phyloP scores from a whole-genome alignment of 345 rosid species.

The Lepidium africanum region DNA sequence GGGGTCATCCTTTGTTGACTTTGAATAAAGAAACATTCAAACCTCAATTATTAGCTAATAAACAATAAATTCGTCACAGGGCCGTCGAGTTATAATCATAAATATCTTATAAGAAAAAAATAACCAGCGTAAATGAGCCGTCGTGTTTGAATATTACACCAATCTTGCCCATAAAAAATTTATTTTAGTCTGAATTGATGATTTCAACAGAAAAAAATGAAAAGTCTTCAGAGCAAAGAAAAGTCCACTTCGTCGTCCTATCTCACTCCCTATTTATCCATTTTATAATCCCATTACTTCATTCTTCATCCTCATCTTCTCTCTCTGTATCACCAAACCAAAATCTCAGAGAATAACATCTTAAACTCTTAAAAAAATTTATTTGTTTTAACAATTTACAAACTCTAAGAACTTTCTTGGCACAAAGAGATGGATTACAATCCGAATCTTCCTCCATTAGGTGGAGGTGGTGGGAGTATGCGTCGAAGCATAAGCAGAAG shows the following conservation, averaged over 20 bases:
- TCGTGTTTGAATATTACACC: neutral
- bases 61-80: neutral
- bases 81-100: neutral
- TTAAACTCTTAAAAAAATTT: too few relatives aligned
- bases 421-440: conserved; percentile 15
- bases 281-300: neutral
- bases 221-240: neutral
- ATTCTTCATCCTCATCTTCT: neutral
- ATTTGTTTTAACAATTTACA: too few relatives aligned
- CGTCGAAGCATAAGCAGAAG: conserved; percentile 45
- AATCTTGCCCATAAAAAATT: neutral
- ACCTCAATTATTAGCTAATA: neutral
- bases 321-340: neutral
- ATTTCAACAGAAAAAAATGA: too few relatives aligned
- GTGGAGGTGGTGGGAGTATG: conserved; percentile 22
- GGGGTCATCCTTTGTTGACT: conserved; percentile 10
- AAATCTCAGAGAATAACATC: too few relatives aligned
- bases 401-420: neutral
- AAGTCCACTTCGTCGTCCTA: conserved; percentile 21
- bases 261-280: conserved; percentile 10
- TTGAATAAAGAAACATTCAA: conserved; percentile 1
- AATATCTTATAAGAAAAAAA: neutral
- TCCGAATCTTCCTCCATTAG: conserved; percentile 10
- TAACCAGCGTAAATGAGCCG: conserved; percentile 2
- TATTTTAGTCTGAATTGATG: too few relatives aligned